These are phyloP conservation scores for Syzygium grande DNA, from an alignment of 345 rosid genomes.

Conservation along the genomic window DNA sequence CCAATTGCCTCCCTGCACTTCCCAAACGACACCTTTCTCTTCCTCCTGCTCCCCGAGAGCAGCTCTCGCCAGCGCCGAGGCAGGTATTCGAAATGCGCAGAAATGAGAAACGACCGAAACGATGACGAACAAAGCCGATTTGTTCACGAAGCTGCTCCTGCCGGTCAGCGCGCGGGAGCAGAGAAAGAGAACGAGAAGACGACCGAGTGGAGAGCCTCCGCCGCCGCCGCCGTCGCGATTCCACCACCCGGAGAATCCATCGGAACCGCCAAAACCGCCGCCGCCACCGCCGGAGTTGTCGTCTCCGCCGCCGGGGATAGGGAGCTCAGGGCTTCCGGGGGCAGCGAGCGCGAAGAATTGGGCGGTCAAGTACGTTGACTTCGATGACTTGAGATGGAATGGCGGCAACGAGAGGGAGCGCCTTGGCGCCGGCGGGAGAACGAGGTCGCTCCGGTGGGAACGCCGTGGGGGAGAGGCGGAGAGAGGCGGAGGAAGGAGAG, in stretches of 20 bases:
- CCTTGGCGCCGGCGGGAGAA: not conserved
- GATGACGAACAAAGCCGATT: constrained; percentile 8
- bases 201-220: constrained; percentile 14
- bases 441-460: not conserved
- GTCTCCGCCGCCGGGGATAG: constrained; percentile 2
- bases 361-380: not conserved
- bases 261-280: constrained; percentile 16
- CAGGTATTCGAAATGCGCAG: constrained; percentile 26
- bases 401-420: not conserved
- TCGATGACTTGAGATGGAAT: not conserved
- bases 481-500: not conserved
- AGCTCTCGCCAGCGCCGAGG: constrained; percentile 37
- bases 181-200: constrained; percentile 9
- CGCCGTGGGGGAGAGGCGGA: not conserved
- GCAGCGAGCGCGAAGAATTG: not conserved
- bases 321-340: not conserved
- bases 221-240: constrained; percentile 4
- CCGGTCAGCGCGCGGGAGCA: not conserved
- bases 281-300: constrained; percentile 3
- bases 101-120: constrained; percentile 25
- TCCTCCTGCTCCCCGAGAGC: constrained; percentile 7
- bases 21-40: constrained; percentile 37
- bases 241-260: constrained; percentile 14
- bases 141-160: not conserved
- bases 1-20: constrained; percentile 68